Evolutionary conservation across 768 basidiomycete genomes (phyloP), one percentile per base, ranked within the genome.

Genomic region (Lyophyllum atratum): DNA sequence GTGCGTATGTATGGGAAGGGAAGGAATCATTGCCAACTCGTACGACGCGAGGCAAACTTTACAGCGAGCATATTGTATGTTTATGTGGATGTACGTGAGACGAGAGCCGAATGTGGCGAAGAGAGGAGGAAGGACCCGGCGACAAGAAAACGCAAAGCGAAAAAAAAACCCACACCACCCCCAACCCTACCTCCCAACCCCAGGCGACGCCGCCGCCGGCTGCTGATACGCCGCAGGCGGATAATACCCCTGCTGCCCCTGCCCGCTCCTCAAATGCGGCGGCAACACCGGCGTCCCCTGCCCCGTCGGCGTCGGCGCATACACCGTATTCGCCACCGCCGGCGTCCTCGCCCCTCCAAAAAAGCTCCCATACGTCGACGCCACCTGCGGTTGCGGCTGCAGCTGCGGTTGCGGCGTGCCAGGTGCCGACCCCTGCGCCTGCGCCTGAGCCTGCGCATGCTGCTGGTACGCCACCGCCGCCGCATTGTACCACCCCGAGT

Each of bases 401-500:
- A 34, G 15, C 59, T 45, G 57, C 52, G 26, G 54, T 44, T 37
- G 53, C 39, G 26, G 59, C 40, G 49, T 39, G 61, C 31, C 62
- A 64, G 45, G 39, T 0, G 76, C 78, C 1, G 76, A 69, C 6
- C 66, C 43, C 9, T 55, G 54, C 21, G 55, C 33, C 45, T 43
- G 42, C 31, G 40, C 54, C 15, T 56, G 56, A 3, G 24, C 45
- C 54, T 33, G 73, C 43, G 5, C 58, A 25, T 46, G 53, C 34
- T 24, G 58, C 25, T 29, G 49, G 29, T 40, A 34, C 33, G 67
- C 40, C 68, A 42, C 48, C 17, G 64, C 34, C 6, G 34, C 34
- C 3, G 74, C 71, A 7, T 64, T 69, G 52, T 74, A 73, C 69
- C 72, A 72, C 19, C 59, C 66, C 45, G 68, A 68, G 55, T 73